Evolutionary conservation across 495 filamentous ascomycete genomes (phyloP).

Genomic region (Jackrogersella multiformis): DNA sequence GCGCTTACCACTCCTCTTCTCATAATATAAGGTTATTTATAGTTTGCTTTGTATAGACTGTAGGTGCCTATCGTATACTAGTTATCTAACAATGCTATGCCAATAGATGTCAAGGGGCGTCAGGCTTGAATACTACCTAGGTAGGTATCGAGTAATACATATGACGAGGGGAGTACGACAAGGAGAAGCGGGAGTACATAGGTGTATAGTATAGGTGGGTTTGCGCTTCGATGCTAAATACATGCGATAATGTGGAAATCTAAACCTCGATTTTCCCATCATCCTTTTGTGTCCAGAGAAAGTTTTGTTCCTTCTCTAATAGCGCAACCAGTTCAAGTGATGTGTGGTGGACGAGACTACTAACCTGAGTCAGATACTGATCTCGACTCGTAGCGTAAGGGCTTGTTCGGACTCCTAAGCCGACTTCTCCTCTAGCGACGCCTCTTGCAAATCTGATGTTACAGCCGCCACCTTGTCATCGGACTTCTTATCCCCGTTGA

Average conservation of each 20-base stretch:
- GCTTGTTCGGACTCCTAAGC: slow-evolving; percentile 57
- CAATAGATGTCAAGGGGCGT: not conserved
- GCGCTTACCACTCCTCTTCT: not conserved
- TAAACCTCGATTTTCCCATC: slow-evolving; percentile 3
- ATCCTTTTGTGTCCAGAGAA: slow-evolving; percentile 5
- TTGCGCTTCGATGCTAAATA: slow-evolving; percentile 19
- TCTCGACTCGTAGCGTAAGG: slow-evolving; percentile 34
- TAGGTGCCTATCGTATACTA: not conserved
- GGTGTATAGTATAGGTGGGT: slow-evolving; percentile 5
- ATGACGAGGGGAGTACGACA: not conserved
- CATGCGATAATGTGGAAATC: slow-evolving; percentile 12
- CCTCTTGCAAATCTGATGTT: slow-evolving; percentile 70
- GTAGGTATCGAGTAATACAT: not conserved
- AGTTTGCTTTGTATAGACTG: not conserved
- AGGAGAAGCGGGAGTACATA: not conserved
- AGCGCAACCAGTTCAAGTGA: not conserved
- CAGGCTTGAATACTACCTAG: not conserved
- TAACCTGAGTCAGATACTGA: not conserved
- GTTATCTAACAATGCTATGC: not conserved
- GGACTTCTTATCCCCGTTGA: slow-evolving; percentile 51
- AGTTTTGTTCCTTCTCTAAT: slow-evolving; percentile 1
- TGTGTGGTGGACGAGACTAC: slow-evolving; percentile 8
- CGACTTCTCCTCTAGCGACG: slow-evolving; percentile 73
- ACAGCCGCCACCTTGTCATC: slow-evolving; percentile 55
- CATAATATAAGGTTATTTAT: not conserved